Base-by-base conservation (phyloP, 2,329 filamentous ascomycete genomes). In the Chaetomium strumarium region DNA sequence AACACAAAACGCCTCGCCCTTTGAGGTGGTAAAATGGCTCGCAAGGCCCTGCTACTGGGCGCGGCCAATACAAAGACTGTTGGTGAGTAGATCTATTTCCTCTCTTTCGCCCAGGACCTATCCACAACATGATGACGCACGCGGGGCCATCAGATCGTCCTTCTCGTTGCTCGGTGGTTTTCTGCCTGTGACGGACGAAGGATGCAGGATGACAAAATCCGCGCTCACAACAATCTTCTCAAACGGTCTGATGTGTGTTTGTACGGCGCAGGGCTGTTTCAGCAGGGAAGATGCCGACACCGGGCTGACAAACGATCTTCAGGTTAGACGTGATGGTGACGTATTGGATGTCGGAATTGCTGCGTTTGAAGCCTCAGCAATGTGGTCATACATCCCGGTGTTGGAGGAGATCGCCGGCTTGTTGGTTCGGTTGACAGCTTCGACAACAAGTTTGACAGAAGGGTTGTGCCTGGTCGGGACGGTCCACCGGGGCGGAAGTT, bases 121-220 rank as follows among this genome's bases (percentile, higher is more conserved):
- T n/a, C 14, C 41, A 29, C 60, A 53, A 53, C 58, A 62, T 66
- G 66, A 70, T 70, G 68, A 70, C 64, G 64, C 64, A 61, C 66
- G 67, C 67, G 68, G 68, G 68, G 68, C 68, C 68, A 70, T 63
- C 68, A 63, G 62, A 70, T 56, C 60, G 56, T 56, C 44, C 49
- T 42, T 49, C 17, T 48, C 33, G 47, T 52, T 53, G 51, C 52
- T 58, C 40, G 56, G 58, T 56, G 46, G 51, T 57, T 63, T 63
- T 58, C 11, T 34, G 11, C 56, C 64, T 66, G 63, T 59, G 60
- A 59, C 62, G 43, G 37, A 51, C 49, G 47, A 55, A 45, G 55
- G 52, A 49, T 54, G 59, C 48, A 69, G 77, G 76, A 66, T 75
- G 78, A 74, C 68, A 75, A 76, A 70, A 72, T 75, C 77, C 78